Percentiles rank a stretch among this genome's conserved stretches.
phyloP scores from a whole-genome alignment of 1,284 basidiomycete species.

The Trichosporon sp. region DNA sequence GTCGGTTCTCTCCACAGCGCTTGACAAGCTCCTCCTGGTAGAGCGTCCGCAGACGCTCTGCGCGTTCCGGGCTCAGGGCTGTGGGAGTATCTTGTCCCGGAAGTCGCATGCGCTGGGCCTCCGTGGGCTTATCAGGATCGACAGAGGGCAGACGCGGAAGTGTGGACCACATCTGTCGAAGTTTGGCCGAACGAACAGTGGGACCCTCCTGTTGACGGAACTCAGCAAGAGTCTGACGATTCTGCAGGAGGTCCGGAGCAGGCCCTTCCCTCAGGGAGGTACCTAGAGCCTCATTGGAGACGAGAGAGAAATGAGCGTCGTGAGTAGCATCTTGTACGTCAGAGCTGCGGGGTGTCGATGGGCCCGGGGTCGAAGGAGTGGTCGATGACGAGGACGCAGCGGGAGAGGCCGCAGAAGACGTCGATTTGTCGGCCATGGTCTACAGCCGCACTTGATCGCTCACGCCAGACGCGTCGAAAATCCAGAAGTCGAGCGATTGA shows the following conservation, averaged over 20 bases:
- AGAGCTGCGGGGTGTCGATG: slow-evolving; percentile 1
- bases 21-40: slow-evolving; percentile 74
- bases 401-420: slow-evolving; percentile 9
- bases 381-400: slow-evolving; percentile 8
- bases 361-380: background rate
- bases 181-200: slow-evolving; percentile 35
- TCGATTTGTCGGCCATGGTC: slow-evolving; percentile 7
- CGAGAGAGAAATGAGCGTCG: slow-evolving; percentile 12
- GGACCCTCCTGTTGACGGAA: slow-evolving; percentile 46
- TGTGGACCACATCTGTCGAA: slow-evolving; percentile 46
- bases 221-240: slow-evolving; percentile 33
- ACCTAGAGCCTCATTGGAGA: background rate
- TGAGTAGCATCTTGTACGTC: background rate
- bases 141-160: slow-evolving; percentile 40
- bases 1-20: slow-evolving; percentile 52
- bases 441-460: background rate
- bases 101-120: slow-evolving; percentile 40
- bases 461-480: background rate
- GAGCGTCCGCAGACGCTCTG: slow-evolving; percentile 61
- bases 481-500: background rate
- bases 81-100: slow-evolving; percentile 48
- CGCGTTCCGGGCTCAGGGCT: slow-evolving; percentile 62
- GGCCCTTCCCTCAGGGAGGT: slow-evolving; percentile 18
- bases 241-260: slow-evolving; percentile 12
- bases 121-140: slow-evolving; percentile 28